A percentile compares a stretch with the other conserved stretches of the same genome.
Conservation (phyloP, 2,329 filamentous ascomycete species). For the Colletotrichum magnum region DNA sequence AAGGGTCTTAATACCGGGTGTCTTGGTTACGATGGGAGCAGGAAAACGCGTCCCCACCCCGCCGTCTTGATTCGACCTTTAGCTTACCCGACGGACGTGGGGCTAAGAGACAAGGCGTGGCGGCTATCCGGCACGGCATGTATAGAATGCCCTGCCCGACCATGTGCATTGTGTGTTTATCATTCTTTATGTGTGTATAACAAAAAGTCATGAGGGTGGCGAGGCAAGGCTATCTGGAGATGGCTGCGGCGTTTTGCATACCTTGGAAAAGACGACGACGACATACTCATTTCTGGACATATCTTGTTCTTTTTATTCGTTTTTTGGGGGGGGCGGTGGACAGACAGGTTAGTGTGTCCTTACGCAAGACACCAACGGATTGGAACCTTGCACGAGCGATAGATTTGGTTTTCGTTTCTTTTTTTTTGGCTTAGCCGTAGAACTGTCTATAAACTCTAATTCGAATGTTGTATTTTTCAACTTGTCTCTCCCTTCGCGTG, state of each 20-base stretch:
- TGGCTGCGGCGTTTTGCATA: conserved; percentile 19
- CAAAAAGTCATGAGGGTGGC: background rate
- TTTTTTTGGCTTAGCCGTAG: too few species aligned
- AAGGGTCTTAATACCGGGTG: conserved; percentile 9
- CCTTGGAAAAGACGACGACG: background rate
- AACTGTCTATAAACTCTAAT: conserved; percentile 5
- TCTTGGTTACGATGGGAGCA: conserved; percentile 12
- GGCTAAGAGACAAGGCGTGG: background rate
- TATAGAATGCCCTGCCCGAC: conserved; percentile 17
- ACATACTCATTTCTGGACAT: too few species aligned
- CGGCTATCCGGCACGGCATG: background rate
- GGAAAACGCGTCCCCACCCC: background rate
- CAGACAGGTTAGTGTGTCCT: background rate
- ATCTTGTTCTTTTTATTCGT: too few species aligned
- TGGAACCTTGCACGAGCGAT: too few species aligned
- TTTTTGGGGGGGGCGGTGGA: background rate
- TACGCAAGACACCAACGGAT: too few species aligned
- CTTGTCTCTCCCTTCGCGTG: too few species aligned
- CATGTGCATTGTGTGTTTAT: conserved; percentile 4
- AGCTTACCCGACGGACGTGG: background rate
- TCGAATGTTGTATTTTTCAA: background rate
- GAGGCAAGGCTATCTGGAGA: conserved; percentile 17
- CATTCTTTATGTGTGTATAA: conserved; percentile 13
- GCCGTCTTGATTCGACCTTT: background rate
- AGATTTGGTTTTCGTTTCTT: too few species aligned